Conservation (phyloP, 2,329 filamentous ascomycete species). For the Boeremia exigua region DNA sequence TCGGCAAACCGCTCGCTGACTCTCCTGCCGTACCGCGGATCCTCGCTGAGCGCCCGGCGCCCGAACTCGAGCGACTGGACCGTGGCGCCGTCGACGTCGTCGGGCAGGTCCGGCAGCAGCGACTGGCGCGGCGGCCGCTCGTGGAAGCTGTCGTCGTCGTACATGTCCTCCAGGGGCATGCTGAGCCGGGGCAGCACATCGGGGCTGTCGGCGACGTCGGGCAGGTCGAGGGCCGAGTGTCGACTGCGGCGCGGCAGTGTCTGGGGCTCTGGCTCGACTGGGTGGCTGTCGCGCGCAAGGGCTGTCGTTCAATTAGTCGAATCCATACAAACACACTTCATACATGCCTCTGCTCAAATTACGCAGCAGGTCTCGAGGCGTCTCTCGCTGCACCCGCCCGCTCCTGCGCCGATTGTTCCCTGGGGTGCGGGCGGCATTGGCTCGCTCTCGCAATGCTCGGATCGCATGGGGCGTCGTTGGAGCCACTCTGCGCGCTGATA, state of each 20-base stretch:
- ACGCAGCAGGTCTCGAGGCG: slow-evolving; percentile 61
- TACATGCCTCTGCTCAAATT: slow-evolving; percentile 58
- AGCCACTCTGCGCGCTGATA: slow-evolving; percentile 45
- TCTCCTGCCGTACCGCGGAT: slow-evolving; percentile 52
- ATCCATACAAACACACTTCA: neutral
- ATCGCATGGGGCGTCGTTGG: slow-evolving; percentile 64
- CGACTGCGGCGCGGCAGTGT: slow-evolving; percentile 34
- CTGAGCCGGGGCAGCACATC: slow-evolving; percentile 51
- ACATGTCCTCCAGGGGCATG: slow-evolving; percentile 52
- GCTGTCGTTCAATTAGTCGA: slow-evolving; percentile 39
- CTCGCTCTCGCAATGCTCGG: slow-evolving; percentile 60
- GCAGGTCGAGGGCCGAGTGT: slow-evolving; percentile 48
- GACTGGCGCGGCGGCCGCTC: slow-evolving; percentile 49
- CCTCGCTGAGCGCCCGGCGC: slow-evolving; percentile 47
- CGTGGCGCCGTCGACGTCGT: slow-evolving; percentile 50
- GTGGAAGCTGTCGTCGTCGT: slow-evolving; percentile 52
- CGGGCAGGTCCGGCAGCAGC: slow-evolving; percentile 41
- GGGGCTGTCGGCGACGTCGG: slow-evolving; percentile 57
- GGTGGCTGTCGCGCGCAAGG: slow-evolving; percentile 57
- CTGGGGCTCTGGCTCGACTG: slow-evolving; percentile 56
- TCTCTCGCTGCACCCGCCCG: slow-evolving; percentile 59
- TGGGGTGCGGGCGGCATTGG: slow-evolving; percentile 57
- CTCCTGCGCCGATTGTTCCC: slow-evolving; percentile 57
- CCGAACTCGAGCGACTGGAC: slow-evolving; percentile 59
- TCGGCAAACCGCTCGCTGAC: slow-evolving; percentile 61